Evolutionary conservation across 306 rosid genomes (phyloP).

Genomic region (Astragalus membranaceus): DNA sequence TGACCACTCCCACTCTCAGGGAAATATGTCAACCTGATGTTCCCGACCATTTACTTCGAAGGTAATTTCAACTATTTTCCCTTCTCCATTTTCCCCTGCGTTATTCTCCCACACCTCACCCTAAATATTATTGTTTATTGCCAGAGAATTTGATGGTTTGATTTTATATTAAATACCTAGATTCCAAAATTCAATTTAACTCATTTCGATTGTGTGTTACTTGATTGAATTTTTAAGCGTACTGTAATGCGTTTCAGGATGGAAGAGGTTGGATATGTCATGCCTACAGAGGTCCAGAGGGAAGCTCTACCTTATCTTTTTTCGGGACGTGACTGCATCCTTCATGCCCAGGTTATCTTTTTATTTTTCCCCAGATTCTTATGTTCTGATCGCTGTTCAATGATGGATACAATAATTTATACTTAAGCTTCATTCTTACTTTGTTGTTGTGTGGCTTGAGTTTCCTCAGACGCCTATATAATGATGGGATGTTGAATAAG

Average conservation of each 20-base stretch:
- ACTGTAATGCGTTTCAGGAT: slow-evolving; percentile 34
- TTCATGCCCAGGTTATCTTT: slow-evolving; percentile 81
- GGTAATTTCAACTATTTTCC: slow-evolving; percentile 25
- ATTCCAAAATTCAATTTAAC: background rate
- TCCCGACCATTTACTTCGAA: slow-evolving; percentile 52
- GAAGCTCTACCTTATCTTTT: slow-evolving; percentile 66
- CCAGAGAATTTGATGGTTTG: background rate
- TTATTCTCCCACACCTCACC: background rate
- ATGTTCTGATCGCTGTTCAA: background rate
- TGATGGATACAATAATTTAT: background rate
- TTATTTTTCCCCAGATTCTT: background rate
- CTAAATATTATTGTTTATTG: background rate
- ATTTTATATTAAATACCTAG: background rate
- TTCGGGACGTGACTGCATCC: slow-evolving; percentile 68
- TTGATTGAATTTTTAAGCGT: background rate
- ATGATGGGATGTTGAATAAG: too few relatives aligned
- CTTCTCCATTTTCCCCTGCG: background rate
- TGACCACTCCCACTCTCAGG: slow-evolving; percentile 37
- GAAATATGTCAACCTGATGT: slow-evolving; percentile 50
- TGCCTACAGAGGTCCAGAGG: slow-evolving; percentile 66
- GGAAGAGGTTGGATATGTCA: slow-evolving; percentile 74
- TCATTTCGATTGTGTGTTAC: background rate
- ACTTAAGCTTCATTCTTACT: background rate
- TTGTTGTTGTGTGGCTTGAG: background rate
- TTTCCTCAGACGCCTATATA: background rate